phyloP scores from a whole-genome alignment of 192 early-diverging fungal species.

The Globomyces pollinis-pini region DNA sequence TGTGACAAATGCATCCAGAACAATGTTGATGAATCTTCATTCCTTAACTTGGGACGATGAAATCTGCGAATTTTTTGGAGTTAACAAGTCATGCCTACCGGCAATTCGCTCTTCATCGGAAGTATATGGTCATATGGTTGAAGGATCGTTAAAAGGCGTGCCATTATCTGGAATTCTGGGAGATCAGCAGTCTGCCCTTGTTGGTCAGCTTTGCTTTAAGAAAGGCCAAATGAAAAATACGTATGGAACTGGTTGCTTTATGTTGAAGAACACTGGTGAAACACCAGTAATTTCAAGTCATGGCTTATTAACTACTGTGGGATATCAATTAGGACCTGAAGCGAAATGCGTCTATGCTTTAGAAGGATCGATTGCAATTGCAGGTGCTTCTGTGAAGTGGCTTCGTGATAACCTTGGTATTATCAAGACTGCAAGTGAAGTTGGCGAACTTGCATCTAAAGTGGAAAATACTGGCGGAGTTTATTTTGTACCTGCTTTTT shows the following conservation, averaged over 20 bases:
- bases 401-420: slow-evolving; percentile 79
- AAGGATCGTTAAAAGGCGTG: slow-evolving; percentile 58
- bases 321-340: slow-evolving; percentile 72
- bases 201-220: slow-evolving; percentile 88
- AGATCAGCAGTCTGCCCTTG: slow-evolving; percentile 91
- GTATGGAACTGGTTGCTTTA: slow-evolving; percentile 84
- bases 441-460: slow-evolving; percentile 59
- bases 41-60: slow-evolving; percentile 68
- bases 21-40: slow-evolving; percentile 88
- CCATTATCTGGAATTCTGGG: slow-evolving; percentile 81
- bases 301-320: slow-evolving; percentile 85
- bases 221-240: slow-evolving; percentile 90
- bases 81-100: slow-evolving; percentile 59
- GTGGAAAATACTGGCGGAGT: slow-evolving; percentile 77
- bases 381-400: slow-evolving; percentile 87
- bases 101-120: slow-evolving; percentile 76
- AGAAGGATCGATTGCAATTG: slow-evolving; percentile 86
- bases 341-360: slow-evolving; percentile 71
- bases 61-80: slow-evolving; percentile 64
- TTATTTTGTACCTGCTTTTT: slow-evolving; percentile 93
- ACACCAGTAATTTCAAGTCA: slow-evolving; percentile 67
- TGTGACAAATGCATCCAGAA: slow-evolving; percentile 89
- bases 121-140: slow-evolving; percentile 56
- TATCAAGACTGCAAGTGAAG: slow-evolving; percentile 63
- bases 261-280: slow-evolving; percentile 87